Conservation (phyloP, 163 green algal species). For the Scenedesmus sp. region DNA sequence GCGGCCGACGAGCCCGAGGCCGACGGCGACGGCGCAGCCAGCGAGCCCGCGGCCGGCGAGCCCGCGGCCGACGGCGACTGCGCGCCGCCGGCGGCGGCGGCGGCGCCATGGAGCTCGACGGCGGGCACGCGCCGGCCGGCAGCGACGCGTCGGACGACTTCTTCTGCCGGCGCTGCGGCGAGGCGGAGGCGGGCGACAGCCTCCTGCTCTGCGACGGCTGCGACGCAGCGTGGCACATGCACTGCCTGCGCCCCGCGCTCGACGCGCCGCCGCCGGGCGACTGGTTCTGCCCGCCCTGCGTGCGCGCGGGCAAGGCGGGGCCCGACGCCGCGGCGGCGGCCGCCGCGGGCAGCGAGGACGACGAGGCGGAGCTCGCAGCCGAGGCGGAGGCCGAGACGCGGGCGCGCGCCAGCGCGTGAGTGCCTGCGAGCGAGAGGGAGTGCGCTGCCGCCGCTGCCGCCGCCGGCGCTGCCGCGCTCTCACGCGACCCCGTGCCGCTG, state of each 20-base stretch:
- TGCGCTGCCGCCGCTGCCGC: too few species aligned
- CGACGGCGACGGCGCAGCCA: neutral
- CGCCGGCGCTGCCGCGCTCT: too few species aligned
- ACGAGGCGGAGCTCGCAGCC: neutral
- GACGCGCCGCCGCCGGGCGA: slow-evolving; percentile 12
- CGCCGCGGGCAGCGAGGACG: too few species aligned
- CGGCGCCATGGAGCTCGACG: too few species aligned
- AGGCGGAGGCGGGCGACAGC: slow-evolving; percentile 40
- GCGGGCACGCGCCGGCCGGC: too few species aligned
- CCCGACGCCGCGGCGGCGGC: too few species aligned
- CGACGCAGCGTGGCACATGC: slow-evolving; percentile 58
- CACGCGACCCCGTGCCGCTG: too few species aligned
- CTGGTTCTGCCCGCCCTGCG: slow-evolving; percentile 45
- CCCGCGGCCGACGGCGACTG: too few species aligned
- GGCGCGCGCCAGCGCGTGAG: too few species aligned
- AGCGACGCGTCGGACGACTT: slow-evolving; percentile 7
- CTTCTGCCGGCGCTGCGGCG: slow-evolving; percentile 37
- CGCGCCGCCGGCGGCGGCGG: neutral
- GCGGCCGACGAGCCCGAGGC: too few species aligned
- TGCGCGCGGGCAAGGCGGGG: neutral
- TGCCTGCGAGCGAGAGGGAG: too few species aligned
- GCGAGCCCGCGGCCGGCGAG: too few species aligned
- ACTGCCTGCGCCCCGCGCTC: slow-evolving; percentile 47
- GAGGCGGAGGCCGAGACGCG: neutral
- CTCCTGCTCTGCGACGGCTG: slow-evolving; percentile 71